Base-by-base conservation (phyloP, 2,329 filamentous ascomycete species). In the Pyrenochaeta sp. region DNA sequence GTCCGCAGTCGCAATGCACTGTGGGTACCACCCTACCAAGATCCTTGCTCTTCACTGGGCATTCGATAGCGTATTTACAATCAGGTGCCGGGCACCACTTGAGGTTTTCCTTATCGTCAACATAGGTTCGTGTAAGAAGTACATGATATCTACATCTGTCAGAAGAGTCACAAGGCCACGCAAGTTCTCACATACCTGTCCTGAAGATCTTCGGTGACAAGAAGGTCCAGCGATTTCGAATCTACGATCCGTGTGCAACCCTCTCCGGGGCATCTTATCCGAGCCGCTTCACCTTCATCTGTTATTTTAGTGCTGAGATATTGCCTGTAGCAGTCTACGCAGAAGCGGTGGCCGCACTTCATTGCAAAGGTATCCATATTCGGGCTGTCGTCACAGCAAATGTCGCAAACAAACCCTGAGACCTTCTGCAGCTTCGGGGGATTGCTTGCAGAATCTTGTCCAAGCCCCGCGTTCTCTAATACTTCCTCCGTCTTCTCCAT, bases 11-110 rank as follows among this genome's bases (percentile, higher is more conserved):
- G 76, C 95, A 99, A 59, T 88, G 85, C 4, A 99, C 95, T 0
- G 93, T 96, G 0, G 95, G 95, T 0, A 99, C 95, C 27, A 97
- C 86, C 67, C 86, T 89, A 66, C 88, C 86, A 22, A 99, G 83
- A 56, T 97, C 93, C 73, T 92, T 93, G 80, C 91, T 90, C 81
- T 96, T 97, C 58, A 98, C 86, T 0, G 82, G 83, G 70, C 95
- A 99, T 72, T 98, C 91, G 46, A 99, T 83, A 12, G 94, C 95
- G 72, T 95, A 98, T 69, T 91, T 87, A 78, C 95, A 99, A 77
- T 99, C 94, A n/a, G 95, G 95, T 1, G 94, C 94, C 0, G 95
- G 95, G 76, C 95, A 99, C 95, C 95, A 99, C 77, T 96, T 97
- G 59, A 98, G 86, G 54, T 90, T 90, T 56, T 97, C 93, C 79